Evolutionary conservation across 345 rosid species (phyloP), one percentile per base, ranked within the genome.

Genomic region (Bretschneidera sinensis): DNA sequence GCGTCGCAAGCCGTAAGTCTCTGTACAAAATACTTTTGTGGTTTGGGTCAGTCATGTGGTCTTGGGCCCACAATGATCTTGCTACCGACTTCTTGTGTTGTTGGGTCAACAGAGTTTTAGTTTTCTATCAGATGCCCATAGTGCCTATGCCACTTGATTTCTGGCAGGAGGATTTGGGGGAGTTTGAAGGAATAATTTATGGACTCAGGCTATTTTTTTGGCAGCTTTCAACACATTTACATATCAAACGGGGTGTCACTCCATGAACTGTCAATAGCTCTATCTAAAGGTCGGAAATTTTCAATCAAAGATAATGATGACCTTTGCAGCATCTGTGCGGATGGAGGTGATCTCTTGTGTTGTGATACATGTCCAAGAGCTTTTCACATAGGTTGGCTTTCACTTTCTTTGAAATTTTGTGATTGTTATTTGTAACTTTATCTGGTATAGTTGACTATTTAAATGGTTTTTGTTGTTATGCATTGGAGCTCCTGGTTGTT

Each of bases 221-320:
- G 68, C 87, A 94, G 99, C 54, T 94, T 90, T 66, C 77, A 86
- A 17, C 83, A 94, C 73, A 94, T 94, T 61, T 94, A 86, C 75
- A 94, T 96, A 57, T 90, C 99, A 51, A 94, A 94, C 75, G 99
- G 99, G 8, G 99, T 94, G 19, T 90, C 99, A 70, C 96, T 94
- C 49, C 99, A 90, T 78, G 99, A 94, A 73, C 74, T 86, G 67
- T 78, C 99, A 34, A 53, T 94, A 67, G 78, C 78, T 65, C 63
- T 88, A 49, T 74, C 84, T 54, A 90, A 74, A 76, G 73, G 61
- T 47, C 74, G 78, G 67, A 80, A 69, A 73, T 74, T 85, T 47
- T 76, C 94, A 39, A 25, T 75, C 45, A 66, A 43, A 20, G 95
- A 90, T 59, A 90, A 83, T 79, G 99, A 94, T 73, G 97, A 90